A percentile compares a stretch with the other conserved stretches of the same genome.
phyloP scores from a whole-genome alignment of 345 rosid species.

The Pseudoturritis turrita region DNA sequence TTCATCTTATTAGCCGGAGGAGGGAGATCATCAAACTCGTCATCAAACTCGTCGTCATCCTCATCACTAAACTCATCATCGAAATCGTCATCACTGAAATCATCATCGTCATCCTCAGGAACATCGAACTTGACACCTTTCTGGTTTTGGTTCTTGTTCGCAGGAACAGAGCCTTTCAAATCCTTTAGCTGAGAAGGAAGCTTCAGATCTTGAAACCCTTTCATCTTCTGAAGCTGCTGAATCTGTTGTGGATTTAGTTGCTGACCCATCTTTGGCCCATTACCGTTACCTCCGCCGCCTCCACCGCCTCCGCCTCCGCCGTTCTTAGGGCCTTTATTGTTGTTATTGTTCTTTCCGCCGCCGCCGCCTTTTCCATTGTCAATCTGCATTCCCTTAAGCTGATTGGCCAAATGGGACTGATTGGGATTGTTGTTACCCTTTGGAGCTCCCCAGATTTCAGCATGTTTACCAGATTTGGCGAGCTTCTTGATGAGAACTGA shows the following conservation, averaged over 20 bases:
- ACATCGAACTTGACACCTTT: slow-evolving; percentile 43
- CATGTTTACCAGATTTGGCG: slow-evolving; percentile 87
- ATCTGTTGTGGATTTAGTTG: slow-evolving; percentile 45
- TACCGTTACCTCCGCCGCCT: slow-evolving; percentile 33
- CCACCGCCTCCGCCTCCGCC: slow-evolving; percentile 41
- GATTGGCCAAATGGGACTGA: slow-evolving; percentile 48
- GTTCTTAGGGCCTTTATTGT: slow-evolving; percentile 49
- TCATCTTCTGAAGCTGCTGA: slow-evolving; percentile 61
- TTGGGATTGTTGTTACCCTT: slow-evolving; percentile 45
- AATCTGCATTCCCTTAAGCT: slow-evolving; percentile 70
- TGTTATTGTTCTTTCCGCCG: slow-evolving; percentile 25
- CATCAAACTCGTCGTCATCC: slow-evolving; percentile 36
- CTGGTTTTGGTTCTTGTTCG: slow-evolving; percentile 35
- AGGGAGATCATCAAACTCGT: slow-evolving; percentile 42
- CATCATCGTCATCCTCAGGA: slow-evolving; percentile 51
- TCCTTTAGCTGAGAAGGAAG: slow-evolving; percentile 57
- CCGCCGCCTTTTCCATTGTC: slow-evolving; percentile 53
- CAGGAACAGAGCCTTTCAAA: slow-evolving; percentile 41
- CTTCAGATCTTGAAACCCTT: slow-evolving; percentile 67
- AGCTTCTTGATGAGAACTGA: slow-evolving; percentile 74
- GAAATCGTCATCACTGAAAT: slow-evolving; percentile 34
- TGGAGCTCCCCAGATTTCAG: slow-evolving; percentile 78
- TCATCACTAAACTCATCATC: slow-evolving; percentile 42
- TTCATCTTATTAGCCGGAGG: slow-evolving; percentile 45
- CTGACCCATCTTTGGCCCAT: slow-evolving; percentile 44